Evolutionary conservation across 331 rosid genomes (phyloP).

Genomic region (Malus hybrid): DNA sequence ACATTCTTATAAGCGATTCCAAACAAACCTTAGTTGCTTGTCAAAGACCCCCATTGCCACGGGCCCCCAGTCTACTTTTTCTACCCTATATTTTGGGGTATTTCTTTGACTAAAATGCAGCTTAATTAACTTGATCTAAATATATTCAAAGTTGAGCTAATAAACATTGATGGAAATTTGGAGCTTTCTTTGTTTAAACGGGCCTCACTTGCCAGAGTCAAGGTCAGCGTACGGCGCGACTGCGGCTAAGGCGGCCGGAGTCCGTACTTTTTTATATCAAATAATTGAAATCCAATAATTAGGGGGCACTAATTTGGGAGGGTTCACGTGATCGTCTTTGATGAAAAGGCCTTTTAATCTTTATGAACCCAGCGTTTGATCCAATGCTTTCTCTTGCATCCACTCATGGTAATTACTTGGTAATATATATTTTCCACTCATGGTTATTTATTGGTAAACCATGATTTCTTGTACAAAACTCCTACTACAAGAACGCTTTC

Average conservation of each 20-base stretch:
- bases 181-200: background rate
- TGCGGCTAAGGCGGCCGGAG: constrained; percentile 30
- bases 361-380: background rate
- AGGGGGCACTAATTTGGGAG: constrained; percentile 48
- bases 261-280: constrained; percentile 9
- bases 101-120: background rate
- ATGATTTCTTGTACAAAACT: background rate
- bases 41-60: background rate
- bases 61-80: background rate
- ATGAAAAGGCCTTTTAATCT: constrained; percentile 3
- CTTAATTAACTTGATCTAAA: background rate
- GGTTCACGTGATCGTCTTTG: constrained; percentile 47
- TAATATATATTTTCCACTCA: background rate
- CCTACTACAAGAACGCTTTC: background rate
- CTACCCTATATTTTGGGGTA: background rate
- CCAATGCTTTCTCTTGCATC: no score
- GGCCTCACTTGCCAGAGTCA: constrained; percentile 4
- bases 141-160: background rate
- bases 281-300: constrained; percentile 40
- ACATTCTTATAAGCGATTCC: background rate
- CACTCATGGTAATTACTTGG: no score
- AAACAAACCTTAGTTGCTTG: background rate
- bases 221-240: constrained; percentile 19
- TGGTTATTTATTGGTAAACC: background rate
- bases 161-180: background rate